Percentiles rank a stretch among this genome's conserved stretches.
phyloP scores from a whole-genome alignment of 2,329 filamentous ascomycete genomes.

The Neonectria faginata region DNA sequence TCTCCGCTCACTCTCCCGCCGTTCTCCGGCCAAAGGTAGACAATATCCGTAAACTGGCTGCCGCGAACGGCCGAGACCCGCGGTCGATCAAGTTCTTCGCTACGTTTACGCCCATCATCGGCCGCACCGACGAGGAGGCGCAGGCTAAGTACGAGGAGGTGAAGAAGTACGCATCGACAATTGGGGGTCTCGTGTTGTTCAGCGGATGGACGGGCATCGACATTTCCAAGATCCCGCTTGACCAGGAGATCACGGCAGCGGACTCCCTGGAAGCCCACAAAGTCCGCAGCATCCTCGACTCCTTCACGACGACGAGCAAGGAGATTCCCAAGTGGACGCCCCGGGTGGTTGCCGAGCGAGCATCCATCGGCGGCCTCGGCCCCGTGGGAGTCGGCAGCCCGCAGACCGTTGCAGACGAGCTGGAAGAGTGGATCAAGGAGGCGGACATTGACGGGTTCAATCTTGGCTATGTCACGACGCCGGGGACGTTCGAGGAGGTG shows the following conservation, averaged over 20 bases:
- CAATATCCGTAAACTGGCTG: constrained; percentile 64
- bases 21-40: constrained; percentile 63
- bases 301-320: constrained; percentile 61
- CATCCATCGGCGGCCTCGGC: constrained; percentile 56
- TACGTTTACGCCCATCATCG: constrained; percentile 62
- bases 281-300: constrained; percentile 61
- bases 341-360: constrained; percentile 55
- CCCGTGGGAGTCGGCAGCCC: constrained; percentile 53
- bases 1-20: constrained; percentile 64
- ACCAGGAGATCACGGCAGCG: constrained; percentile 66
- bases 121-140: constrained; percentile 64
- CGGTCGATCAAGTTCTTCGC: constrained; percentile 67
- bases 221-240: constrained; percentile 66
- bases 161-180: constrained; percentile 63
- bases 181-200: constrained; percentile 67
- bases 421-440: constrained; percentile 58
- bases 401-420: constrained; percentile 57
- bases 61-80: constrained; percentile 65
- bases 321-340: constrained; percentile 58
- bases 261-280: constrained; percentile 66
- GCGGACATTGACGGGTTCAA: constrained; percentile 58
- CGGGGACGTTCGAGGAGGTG: constrained; percentile 51
- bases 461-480: constrained; percentile 57
- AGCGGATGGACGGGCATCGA: constrained; percentile 72
- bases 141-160: constrained; percentile 62